Percentiles rank a stretch among this genome's conserved stretches.
phyloP scores from a whole-genome alignment of 495 filamentous ascomycete species.

The Neurospora sp. region DNA sequence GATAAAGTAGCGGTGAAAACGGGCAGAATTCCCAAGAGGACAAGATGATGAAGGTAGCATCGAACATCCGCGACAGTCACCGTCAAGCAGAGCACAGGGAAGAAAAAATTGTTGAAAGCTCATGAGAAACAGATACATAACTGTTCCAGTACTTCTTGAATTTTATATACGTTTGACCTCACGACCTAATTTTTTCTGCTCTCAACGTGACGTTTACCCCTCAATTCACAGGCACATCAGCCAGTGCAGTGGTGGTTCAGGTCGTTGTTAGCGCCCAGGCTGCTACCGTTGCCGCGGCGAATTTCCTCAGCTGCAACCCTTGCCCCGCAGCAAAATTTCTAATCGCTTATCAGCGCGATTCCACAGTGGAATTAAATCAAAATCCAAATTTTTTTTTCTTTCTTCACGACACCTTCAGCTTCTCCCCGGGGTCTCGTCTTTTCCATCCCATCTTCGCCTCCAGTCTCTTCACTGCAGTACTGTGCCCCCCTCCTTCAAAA shows the following conservation, averaged over 20 bases:
- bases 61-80: not conserved
- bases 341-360: conserved; percentile 17
- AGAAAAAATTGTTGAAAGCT: not conserved
- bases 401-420: conserved; percentile 3
- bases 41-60: not conserved
- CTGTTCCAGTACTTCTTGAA: not conserved
- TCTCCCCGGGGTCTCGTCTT: conserved; percentile 1
- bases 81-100: not conserved
- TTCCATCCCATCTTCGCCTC: conserved; percentile 3
- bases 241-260: not conserved
- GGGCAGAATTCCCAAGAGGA: not conserved
- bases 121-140: not conserved
- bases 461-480: conserved; percentile 4
- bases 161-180: not conserved
- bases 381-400: conserved; percentile 11
- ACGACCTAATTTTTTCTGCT: not conserved
- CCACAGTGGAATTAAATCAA: conserved; percentile 20
- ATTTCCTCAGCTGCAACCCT: not conserved
- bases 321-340: conserved; percentile 12
- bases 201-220: not conserved
- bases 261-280: not conserved
- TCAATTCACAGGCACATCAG: not conserved
- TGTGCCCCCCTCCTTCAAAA: not conserved
- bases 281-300: not conserved
- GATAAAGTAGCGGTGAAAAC: not conserved